phyloP scores from a whole-genome alignment of 805 yeast genomes.

The Candida vartiovaarae region DNA sequence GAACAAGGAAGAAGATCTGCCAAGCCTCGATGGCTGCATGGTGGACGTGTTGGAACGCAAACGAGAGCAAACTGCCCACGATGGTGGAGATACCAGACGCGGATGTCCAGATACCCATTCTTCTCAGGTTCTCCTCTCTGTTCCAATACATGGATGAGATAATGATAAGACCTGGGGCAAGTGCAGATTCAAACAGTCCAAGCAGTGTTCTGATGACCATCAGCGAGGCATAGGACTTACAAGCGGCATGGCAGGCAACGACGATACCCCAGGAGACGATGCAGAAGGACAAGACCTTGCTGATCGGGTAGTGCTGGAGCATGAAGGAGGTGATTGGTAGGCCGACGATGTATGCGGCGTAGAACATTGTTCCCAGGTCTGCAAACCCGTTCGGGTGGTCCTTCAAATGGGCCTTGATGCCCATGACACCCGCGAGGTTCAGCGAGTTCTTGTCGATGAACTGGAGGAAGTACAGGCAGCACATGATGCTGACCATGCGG shows the following conservation, averaged over 20 bases:
- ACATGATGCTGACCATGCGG: constrained; percentile 27
- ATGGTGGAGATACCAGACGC: constrained; percentile 44
- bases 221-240: constrained; percentile 41
- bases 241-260: constrained; percentile 40
- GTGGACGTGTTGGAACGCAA: constrained; percentile 45
- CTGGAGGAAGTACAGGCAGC: constrained; percentile 45
- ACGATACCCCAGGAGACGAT: constrained; percentile 46
- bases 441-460: constrained; percentile 47
- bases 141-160: constrained; percentile 54
- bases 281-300: constrained; percentile 38
- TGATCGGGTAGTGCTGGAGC: constrained; percentile 45
- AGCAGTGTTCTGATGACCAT: constrained; percentile 44
- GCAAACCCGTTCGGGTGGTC: constrained; percentile 37
- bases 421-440: constrained; percentile 59
- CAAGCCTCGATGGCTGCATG: constrained; percentile 37
- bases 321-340: constrained; percentile 39
- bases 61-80: constrained; percentile 38
- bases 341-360: constrained; percentile 43
- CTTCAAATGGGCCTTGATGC: constrained; percentile 40
- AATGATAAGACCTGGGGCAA: constrained; percentile 46
- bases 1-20: constrained; percentile 50
- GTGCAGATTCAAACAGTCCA: constrained; percentile 44
- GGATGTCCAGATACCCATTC: constrained; percentile 46
- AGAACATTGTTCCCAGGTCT: constrained; percentile 44
- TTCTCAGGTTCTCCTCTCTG: constrained; percentile 39